Evolutionary conservation across 257 asterid genomes (phyloP).

Genomic region (Hygrophila difformis): DNA sequence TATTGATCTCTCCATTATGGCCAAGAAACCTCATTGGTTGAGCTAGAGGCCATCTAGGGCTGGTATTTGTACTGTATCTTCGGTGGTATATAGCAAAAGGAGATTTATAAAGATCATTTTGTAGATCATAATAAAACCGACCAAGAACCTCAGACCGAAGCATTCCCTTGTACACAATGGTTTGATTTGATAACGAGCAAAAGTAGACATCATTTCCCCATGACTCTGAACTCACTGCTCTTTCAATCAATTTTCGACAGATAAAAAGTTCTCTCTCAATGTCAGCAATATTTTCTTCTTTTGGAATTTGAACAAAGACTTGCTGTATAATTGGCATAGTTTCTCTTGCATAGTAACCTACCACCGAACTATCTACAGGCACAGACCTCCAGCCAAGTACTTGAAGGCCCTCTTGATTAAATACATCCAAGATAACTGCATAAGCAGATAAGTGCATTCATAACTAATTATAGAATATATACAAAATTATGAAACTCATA

Average conservation of each 20-base stretch:
- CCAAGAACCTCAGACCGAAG: constrained; percentile 94
- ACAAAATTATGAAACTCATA: too few relatives aligned
- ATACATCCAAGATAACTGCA: constrained; percentile 64
- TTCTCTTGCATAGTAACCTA: constrained; percentile 77
- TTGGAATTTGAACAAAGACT: constrained; percentile 72
- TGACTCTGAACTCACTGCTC: constrained; percentile 48
- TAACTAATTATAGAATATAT: too few relatives aligned
- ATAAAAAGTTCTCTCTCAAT: constrained; percentile 90
- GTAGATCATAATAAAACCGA: constrained; percentile 79
- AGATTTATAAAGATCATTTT: constrained; percentile 63
- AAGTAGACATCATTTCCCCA: constrained; percentile 93
- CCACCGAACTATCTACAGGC: constrained; percentile 76
- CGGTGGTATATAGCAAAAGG: constrained; percentile 96
- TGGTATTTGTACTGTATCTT: constrained; percentile 95
- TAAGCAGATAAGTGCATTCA: constrained; percentile 18
- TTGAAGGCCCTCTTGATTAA: constrained; percentile 91
- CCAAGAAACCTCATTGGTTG: constrained; percentile 99
- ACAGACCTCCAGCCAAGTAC: constrained; percentile 98
- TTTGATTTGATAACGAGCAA: constrained; percentile 94
- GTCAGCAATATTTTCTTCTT: constrained; percentile 88
- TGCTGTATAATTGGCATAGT: constrained; percentile 92
- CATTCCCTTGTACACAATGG: constrained; percentile 98
- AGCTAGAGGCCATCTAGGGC: constrained; percentile 98
- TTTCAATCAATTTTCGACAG: constrained; percentile 89
- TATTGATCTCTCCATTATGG: constrained; percentile 98